A percentile compares a stretch with the other conserved stretches of the same genome.
Conservation (phyloP, 2,329 filamentous ascomycete species). For the Eutypella sp. region DNA sequence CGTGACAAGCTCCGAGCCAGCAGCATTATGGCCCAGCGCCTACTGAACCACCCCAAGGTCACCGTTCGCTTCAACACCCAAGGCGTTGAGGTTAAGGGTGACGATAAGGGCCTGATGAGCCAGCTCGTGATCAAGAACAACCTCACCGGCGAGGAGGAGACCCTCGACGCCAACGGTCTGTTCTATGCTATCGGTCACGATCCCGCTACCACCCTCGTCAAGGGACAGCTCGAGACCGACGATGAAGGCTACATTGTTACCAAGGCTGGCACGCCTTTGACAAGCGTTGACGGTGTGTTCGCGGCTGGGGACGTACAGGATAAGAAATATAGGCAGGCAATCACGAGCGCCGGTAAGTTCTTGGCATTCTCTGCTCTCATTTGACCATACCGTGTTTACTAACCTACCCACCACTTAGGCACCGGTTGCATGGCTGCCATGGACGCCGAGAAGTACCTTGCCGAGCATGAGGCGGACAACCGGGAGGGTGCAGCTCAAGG, state of each 20-base stretch:
- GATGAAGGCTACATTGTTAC: conserved; percentile 88
- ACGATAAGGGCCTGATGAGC: conserved; percentile 82
- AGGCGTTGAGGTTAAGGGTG: conserved; percentile 78
- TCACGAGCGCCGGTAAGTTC: conserved; percentile 85
- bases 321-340: conserved; percentile 95
- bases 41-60: conserved; percentile 81
- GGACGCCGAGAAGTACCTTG: conserved; percentile 89
- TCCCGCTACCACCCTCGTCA: conserved; percentile 84
- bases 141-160: conserved; percentile 69
- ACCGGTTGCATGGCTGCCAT: conserved; percentile 93
- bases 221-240: conserved; percentile 84
- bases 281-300: conserved; percentile 87
- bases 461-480: conserved; percentile 61
- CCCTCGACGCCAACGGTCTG: conserved; percentile 83
- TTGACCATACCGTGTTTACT: conserved; percentile 6
- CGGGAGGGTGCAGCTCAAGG: conserved; percentile 29
- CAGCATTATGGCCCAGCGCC: conserved; percentile 84
- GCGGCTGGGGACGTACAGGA: conserved; percentile 98
- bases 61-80: conserved; percentile 82
- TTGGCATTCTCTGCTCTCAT: not conserved
- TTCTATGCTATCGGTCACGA: conserved; percentile 99
- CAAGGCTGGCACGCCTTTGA: conserved; percentile 80
- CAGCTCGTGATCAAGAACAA: conserved; percentile 80
- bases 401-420: conserved; percentile 42
- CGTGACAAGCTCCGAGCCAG: conserved; percentile 81